Percentiles rank a stretch among this genome's conserved stretches.
phyloP scores from a whole-genome alignment of 1,284 basidiomycete genomes.

The Rhodofomes roseus region DNA sequence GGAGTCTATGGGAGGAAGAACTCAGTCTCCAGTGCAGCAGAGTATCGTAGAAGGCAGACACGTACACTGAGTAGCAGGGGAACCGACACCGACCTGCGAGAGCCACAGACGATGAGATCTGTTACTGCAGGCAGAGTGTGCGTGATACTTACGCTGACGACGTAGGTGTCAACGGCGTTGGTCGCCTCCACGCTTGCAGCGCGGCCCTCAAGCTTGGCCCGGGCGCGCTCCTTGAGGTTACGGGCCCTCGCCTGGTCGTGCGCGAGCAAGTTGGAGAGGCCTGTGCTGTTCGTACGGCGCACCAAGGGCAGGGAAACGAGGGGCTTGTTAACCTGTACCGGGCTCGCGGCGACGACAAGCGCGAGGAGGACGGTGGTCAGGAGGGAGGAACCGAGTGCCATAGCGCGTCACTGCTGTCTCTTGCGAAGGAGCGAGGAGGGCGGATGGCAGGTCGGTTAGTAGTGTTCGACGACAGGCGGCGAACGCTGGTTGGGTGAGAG shows the following conservation, averaged over 20 bases:
- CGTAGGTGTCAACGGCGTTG: conserved; percentile 33
- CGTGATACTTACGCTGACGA: conserved; percentile 20
- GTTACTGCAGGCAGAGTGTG: neutral
- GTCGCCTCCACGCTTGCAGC: conserved; percentile 32
- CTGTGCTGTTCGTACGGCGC: conserved; percentile 45
- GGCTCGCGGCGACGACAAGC: conserved; percentile 41
- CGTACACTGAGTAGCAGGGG: conserved; percentile 3
- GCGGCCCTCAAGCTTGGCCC: conserved; percentile 9
- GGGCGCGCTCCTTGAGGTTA: conserved; percentile 16
- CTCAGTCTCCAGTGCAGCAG: too few species aligned
- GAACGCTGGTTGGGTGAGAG: too few species aligned
- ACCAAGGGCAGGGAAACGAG: conserved; percentile 45
- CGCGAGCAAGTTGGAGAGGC: conserved; percentile 22
- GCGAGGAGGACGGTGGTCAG: conserved; percentile 30
- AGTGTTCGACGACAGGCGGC: too few species aligned
- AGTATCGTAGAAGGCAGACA: too few species aligned
- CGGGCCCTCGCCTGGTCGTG: conserved; percentile 23
- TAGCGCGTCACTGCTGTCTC: neutral
- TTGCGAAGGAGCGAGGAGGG: neutral
- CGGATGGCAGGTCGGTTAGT: neutral
- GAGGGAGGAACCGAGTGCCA: conserved; percentile 10
- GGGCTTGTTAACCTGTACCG: conserved; percentile 35
- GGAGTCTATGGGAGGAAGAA: neutral
- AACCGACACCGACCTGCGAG: conserved; percentile 3
- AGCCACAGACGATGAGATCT: conserved; percentile 6